phyloP scores from a whole-genome alignment of 1,284 basidiomycete species.

The Singerocomus rubriflavus region DNA sequence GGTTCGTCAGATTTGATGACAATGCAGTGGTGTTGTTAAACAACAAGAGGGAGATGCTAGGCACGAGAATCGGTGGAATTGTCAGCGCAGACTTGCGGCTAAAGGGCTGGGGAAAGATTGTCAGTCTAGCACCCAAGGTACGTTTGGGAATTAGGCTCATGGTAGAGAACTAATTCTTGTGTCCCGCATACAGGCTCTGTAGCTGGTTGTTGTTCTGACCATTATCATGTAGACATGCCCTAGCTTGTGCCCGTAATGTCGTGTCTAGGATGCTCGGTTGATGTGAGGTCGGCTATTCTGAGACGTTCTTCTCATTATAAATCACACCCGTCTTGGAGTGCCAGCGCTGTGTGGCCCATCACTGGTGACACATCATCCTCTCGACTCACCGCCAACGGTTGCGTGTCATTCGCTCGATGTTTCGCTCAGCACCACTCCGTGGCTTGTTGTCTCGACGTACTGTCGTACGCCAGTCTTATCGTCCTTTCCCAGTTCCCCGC shows the following conservation, averaged over 20 bases:
- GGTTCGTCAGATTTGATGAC: constrained; percentile 91
- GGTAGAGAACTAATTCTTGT: neutral
- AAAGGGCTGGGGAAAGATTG: constrained; percentile 95
- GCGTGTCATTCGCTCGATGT: constrained; percentile 10
- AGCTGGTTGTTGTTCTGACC: neutral
- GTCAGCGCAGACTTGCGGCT: constrained; percentile 89
- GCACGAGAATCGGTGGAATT: constrained; percentile 91
- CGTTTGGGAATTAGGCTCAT: constrained; percentile 10
- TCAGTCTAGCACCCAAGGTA: constrained; percentile 91
- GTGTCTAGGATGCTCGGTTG: neutral
- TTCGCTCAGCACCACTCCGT: constrained; percentile 12
- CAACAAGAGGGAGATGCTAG: constrained; percentile 96
- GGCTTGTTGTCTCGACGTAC: neutral
- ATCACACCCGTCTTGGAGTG: no score
- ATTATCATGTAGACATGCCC: constrained; percentile 16
- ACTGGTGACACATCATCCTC: neutral
- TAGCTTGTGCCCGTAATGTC: constrained; percentile 4
- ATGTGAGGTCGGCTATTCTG: no score
- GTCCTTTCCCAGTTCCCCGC: neutral
- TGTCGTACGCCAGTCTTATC: neutral
- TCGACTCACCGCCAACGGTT: neutral
- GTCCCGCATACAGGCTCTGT: constrained; percentile 18
- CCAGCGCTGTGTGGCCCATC: no score
- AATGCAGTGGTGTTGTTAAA: constrained; percentile 96
- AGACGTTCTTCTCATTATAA: no score